Evolutionary conservation across 2,329 filamentous ascomycete species (phyloP).

Genomic region (Xylariales sp.): DNA sequence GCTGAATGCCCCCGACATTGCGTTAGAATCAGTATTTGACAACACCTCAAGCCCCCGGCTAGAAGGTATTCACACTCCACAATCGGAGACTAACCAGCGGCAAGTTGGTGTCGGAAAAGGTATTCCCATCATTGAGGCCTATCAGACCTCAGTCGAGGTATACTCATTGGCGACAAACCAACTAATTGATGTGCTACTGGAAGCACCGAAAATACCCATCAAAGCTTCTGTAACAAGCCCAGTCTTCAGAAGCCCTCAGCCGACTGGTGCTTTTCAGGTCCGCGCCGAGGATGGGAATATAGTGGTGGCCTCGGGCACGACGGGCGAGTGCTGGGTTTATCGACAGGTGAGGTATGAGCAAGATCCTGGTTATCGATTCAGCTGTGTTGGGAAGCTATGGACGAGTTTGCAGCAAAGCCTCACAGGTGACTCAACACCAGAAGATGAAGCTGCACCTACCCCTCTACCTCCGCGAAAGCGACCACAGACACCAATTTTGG

Average conservation of each 20-base stretch:
- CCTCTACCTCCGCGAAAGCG: constrained; percentile 55
- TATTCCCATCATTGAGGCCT: constrained; percentile 64
- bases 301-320: constrained; percentile 80
- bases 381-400: constrained; percentile 91
- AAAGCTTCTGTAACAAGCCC: constrained; percentile 69
- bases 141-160: constrained; percentile 89
- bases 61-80: constrained; percentile 57
- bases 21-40: constrained; percentile 53
- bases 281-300: constrained; percentile 78
- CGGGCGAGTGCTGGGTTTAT: constrained; percentile 89
- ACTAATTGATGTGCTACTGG: constrained; percentile 78
- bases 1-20: constrained; percentile 50
- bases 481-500: constrained; percentile 72
- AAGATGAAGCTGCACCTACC: constrained; percentile 57
- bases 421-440: constrained; percentile 60
- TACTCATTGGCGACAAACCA: constrained; percentile 84
- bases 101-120: constrained; percentile 52
- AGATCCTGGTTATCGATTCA: constrained; percentile 60
- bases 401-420: constrained; percentile 78
- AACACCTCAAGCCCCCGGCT: constrained; percentile 54
- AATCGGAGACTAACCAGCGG: constrained; percentile 55
- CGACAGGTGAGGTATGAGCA: constrained; percentile 59
- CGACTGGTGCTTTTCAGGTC: constrained; percentile 78
- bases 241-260: constrained; percentile 74
- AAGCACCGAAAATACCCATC: constrained; percentile 72